Conservation (phyloP, 805 yeast genomes). For the Candida incommunis region DNA sequence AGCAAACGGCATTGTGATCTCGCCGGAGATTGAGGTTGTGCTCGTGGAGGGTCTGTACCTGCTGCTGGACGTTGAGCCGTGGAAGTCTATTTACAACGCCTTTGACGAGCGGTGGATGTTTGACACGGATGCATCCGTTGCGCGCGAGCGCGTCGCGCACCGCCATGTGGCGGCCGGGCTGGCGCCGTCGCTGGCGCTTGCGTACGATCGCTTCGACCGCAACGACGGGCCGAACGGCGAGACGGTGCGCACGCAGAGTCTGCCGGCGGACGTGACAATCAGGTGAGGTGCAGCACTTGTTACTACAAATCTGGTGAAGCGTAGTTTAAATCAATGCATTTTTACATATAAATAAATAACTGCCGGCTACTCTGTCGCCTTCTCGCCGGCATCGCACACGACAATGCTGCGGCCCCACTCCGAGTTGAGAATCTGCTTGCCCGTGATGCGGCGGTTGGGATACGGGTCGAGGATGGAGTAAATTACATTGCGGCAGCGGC, state of each 20-base stretch:
- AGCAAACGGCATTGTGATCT: conserved; percentile 34
- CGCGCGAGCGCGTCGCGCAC: conserved; percentile 44
- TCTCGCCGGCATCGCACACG: conserved; percentile 58
- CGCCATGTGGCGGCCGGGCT: conserved; percentile 40
- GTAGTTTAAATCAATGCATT: neutral
- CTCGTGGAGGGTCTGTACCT: conserved; percentile 70
- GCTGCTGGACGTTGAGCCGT: conserved; percentile 40
- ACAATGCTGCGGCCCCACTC: conserved; percentile 90
- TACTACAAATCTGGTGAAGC: neutral
- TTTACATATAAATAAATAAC: neutral
- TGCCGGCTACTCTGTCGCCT: conserved; percentile 8
- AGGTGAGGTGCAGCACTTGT: too few relatives aligned
- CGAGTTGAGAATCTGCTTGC: conserved; percentile 71
- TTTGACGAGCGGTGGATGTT: conserved; percentile 33
- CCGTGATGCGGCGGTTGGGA: conserved; percentile 73
- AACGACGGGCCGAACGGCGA: conserved; percentile 53
- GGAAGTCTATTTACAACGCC: conserved; percentile 34
- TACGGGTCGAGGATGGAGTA: conserved; percentile 85
- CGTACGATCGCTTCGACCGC: conserved; percentile 26
- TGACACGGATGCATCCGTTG: conserved; percentile 29
- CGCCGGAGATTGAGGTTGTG: conserved; percentile 35
- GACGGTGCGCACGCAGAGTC: conserved; percentile 17
- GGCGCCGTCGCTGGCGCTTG: conserved; percentile 18
- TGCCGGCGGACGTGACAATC: conserved; percentile 12
- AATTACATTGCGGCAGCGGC: conserved; percentile 82